Base-by-base conservation (phyloP, 352 stramenopile species). In the Phytophthora sojae region DNA sequence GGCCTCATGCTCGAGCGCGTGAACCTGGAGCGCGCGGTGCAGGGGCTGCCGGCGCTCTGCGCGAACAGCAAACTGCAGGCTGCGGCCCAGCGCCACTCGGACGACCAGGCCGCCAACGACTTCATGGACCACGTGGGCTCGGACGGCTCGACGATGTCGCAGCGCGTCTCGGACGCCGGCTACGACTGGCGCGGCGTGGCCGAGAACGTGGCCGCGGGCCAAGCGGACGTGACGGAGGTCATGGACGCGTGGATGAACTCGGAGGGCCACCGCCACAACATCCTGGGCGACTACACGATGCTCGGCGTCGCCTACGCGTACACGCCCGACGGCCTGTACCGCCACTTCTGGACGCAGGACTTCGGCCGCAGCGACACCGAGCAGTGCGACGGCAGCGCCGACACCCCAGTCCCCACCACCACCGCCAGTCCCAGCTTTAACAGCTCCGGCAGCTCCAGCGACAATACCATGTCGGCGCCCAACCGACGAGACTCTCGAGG, bases 331-430 rank as follows among this genome's bases (percentile, higher is more conserved):
- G 71, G 61, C 2, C 51, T 42, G 39, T 85, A 85, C 67, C 47
- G 68, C 7, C 71, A 82, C 63, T 92, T 79, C 64, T 91, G 85
- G 81, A 90, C 80, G 29, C 82, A 92, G 57, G 66, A 89, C 62
- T 92, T 91, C 52, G 81, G 69, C 54, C 57, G 42, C 3, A 75
- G 82, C 45, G 52, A 53, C 30, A 74, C 23, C 1, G 80, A 90
- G 44, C 25, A 59, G 9, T 82, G 74, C 52, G 79, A 84, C 53
- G 63, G 64, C 44, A 62, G 55, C 32, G 21, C 62, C 11, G 17
- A 30, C 6, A 57, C 42, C 2, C 29, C 37, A 21, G 21, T 1
- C 21, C 21, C 21, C 21, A 21, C 21, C 6, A 49, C 26, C 23
- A 55, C 9, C 14, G 1, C 35, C 7, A 67, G 3, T 7, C 49